Conservation (phyloP, 192 early-diverging fungal species). For the Coemansia nantahalensis region DNA sequence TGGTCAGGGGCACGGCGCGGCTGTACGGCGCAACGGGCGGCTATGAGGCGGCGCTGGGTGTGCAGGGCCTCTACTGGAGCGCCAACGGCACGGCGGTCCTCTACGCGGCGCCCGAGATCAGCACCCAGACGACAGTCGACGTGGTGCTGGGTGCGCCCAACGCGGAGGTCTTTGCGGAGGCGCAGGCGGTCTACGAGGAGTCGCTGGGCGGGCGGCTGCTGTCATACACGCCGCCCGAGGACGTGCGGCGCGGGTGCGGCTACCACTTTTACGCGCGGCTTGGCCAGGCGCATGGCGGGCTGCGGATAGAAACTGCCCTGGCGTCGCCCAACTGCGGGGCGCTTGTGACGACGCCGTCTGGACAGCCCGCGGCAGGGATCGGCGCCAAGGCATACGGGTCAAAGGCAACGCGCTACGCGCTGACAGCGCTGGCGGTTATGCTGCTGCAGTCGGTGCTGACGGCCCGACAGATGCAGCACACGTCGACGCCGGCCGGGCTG, state of each 20-base stretch:
- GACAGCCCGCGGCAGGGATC: conserved; percentile 10
- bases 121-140: conserved; percentile 15
- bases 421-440: conserved; percentile 13
- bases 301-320: conserved; percentile 10
- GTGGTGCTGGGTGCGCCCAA: conserved; percentile 27
- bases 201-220: conserved; percentile 14
- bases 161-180: conserved; percentile 14
- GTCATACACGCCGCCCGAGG: conserved; percentile 10
- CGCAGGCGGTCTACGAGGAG: conserved; percentile 12
- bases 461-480: conserved; percentile 63
- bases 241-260: conserved; percentile 25
- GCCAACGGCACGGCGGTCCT: conserved; percentile 20
- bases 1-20: conserved; percentile 17
- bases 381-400: conserved; percentile 5
- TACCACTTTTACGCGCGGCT: conserved; percentile 36
- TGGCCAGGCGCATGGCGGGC: background rate
- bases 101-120: conserved; percentile 17
- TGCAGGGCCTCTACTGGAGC: conserved; percentile 35
- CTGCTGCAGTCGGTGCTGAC: conserved; percentile 33
- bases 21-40: conserved; percentile 2
- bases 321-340: conserved; percentile 21
- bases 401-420: conserved; percentile 22
- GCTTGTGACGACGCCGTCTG: conserved; percentile 7
- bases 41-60: conserved; percentile 1
- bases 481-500: conserved; percentile 64